Percentiles rank a stretch among this genome's conserved stretches.
Conservation (phyloP, 441 rosid species). For the Iberis amara region DNA sequence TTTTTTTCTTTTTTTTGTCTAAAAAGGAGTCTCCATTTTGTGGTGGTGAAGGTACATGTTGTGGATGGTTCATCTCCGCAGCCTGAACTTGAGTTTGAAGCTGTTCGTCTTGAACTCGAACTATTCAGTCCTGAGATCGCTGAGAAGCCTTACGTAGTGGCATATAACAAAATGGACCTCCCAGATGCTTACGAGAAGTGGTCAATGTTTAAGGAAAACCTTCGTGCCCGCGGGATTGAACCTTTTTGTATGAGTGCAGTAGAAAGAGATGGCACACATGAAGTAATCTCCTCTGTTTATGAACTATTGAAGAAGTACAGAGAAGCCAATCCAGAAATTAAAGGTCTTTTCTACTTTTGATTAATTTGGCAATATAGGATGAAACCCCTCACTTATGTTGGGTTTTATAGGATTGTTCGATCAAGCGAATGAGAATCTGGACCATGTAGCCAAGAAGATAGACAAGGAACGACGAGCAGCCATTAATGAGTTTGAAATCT, state of each 20-base stretch:
- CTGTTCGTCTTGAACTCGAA: constrained; percentile 90
- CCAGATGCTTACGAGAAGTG: constrained; percentile 76
- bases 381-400: neutral
- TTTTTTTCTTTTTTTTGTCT: constrained; percentile 1
- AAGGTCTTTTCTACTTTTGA: constrained; percentile 41
- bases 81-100: constrained; percentile 87
- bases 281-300: constrained; percentile 63
- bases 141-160: constrained; percentile 80
- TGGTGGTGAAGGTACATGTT: constrained; percentile 61
- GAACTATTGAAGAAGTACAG: constrained; percentile 52
- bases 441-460: constrained; percentile 74
- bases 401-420: constrained; percentile 17
- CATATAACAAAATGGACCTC: constrained; percentile 89
- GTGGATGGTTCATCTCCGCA: constrained; percentile 85
- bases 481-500: constrained; percentile 73
- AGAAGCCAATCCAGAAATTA: constrained; percentile 41
- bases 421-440: constrained; percentile 37
- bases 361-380: neutral
- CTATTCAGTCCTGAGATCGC: constrained; percentile 80
- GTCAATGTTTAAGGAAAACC: constrained; percentile 58
- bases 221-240: constrained; percentile 61
- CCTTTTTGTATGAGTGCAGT: constrained; percentile 88
- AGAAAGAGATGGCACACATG: constrained; percentile 63
- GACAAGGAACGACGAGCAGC: constrained; percentile 59
- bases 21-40: constrained; percentile 10